Evolutionary conservation across 306 rosid species (phyloP), one percentile per base, ranked within the genome.

Genomic region (Gastrolobium bilobum): DNA sequence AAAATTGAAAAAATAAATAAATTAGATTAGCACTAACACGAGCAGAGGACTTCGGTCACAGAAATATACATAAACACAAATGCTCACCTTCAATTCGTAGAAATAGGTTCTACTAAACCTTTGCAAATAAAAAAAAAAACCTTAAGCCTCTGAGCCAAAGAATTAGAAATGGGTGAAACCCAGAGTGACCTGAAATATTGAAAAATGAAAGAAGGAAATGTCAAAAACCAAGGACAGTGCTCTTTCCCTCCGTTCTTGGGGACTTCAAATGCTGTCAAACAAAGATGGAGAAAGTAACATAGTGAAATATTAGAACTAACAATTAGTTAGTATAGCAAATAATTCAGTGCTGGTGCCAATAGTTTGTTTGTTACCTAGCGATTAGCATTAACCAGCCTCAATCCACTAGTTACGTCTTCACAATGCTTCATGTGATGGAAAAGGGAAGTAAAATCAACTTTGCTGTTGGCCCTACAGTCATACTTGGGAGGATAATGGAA

Each of bases 401-500:
- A 62, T 73, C 97, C 97, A 67, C 81, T 74, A 34, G 84, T 79
- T 86, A 86, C 86, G 80, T 92, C 97, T 87, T 90, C 93, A 67
- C 97, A 92, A 61, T 84, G 88, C 87, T 83, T 83, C 77, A 90
- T 84, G 56, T 86, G 81, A 60, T 88, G 92, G 72, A 90, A 90
- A 53, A 75, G 68, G 47, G 79, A 75, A 60, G 95, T 86, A 34
- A 88, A 81, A 66, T 91, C 89, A 10, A 83, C 51, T 53, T 86
- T 88, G 1, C 11, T 75, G 68, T 83, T 90, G 51, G 84, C 90
- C 81, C 72, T 85, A 75, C 94, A 92, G 59, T 84, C 93, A 80
- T 84, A 84, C 82, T 90, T 85, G 44, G 94, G 94, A 48, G 93
- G 95, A 15, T 92, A 91, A 5, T 90, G 95, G 82, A 86, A 86